Conservation (phyloP, 176 grass and related monocot genomes). For the Ananas comosus region DNA sequence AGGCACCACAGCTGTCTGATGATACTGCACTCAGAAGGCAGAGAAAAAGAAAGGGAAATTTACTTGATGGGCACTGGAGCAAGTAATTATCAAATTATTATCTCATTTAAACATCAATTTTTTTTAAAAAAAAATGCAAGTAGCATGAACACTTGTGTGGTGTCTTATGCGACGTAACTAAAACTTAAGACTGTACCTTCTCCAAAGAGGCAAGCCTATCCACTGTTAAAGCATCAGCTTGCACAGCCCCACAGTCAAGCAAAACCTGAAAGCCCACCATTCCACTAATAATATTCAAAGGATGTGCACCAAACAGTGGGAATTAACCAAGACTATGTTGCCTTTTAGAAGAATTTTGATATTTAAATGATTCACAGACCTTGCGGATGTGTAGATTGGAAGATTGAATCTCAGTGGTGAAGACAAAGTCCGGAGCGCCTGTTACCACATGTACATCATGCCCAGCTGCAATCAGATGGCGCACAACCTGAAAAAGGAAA, state of each 20-base stretch:
- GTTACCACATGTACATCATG: slow-evolving; percentile 96
- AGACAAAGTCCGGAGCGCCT: slow-evolving; percentile 83
- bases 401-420: slow-evolving; percentile 77
- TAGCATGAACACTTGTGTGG: no score
- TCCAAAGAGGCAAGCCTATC: slow-evolving; percentile 86
- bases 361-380: slow-evolving; percentile 11
- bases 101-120: not conserved
- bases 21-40: slow-evolving; percentile 56
- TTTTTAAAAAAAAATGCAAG: not conserved
- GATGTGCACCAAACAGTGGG: not conserved
- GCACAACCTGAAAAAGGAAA: slow-evolving; percentile 48
- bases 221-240: slow-evolving; percentile 95
- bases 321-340: not conserved
- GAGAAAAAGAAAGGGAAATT: slow-evolving; percentile 4
- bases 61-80: not conserved
- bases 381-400: slow-evolving; percentile 72
- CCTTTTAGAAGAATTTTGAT: no score
- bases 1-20: slow-evolving; percentile 89
- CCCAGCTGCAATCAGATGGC: slow-evolving; percentile 73
- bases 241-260: slow-evolving; percentile 95
- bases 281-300: not conserved
- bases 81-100: not conserved
- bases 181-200: slow-evolving; percentile 33
- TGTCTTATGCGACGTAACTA: no score
- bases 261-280: slow-evolving; percentile 36